Percentiles rank a stretch among this genome's conserved stretches.
phyloP scores from a whole-genome alignment of 805 yeast genomes.

The Kodamaea kakaduensis region DNA sequence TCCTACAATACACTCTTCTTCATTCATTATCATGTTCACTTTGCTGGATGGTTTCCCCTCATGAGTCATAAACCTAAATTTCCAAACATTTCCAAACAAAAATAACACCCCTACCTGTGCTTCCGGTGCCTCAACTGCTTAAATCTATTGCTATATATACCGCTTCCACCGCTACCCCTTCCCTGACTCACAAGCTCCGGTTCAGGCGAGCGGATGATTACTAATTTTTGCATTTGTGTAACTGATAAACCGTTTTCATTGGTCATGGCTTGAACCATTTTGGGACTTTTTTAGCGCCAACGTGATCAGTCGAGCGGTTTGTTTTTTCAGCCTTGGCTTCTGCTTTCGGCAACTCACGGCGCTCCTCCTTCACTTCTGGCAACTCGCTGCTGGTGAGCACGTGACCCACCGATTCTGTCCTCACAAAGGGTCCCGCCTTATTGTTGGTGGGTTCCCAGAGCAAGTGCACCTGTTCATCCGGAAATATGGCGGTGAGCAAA shows the following conservation, averaged over 20 bases:
- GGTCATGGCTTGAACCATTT: constrained; percentile 13
- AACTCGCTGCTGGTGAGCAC: constrained; percentile 26
- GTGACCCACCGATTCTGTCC: constrained; percentile 12
- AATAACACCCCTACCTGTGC: no score
- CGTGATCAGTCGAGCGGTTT: constrained; percentile 1
- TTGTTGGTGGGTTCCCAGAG: constrained; percentile 31
- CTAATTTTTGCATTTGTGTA: background rate
- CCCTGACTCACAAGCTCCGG: constrained; percentile 1
- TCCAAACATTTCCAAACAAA: no score
- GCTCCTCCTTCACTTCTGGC: constrained; percentile 36
- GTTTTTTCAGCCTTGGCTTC: constrained; percentile 12
- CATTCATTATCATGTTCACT: no score
- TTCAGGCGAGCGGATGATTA: background rate
- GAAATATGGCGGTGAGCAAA: constrained; percentile 26
- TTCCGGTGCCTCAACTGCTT: no score
- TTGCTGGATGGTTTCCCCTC: no score
- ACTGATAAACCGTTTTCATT: background rate
- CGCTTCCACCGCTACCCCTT: no score
- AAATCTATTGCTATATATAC: no score
- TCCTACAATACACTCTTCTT: no score
- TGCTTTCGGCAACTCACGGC: constrained; percentile 25
- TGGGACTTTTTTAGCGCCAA: constrained; percentile 10
- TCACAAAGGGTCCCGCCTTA: constrained; percentile 26
- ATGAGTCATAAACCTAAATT: no score
- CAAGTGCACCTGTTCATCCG: constrained; percentile 26